phyloP scores from a whole-genome alignment of 106 monocot genomes.

The Ottelia alismoides region DNA sequence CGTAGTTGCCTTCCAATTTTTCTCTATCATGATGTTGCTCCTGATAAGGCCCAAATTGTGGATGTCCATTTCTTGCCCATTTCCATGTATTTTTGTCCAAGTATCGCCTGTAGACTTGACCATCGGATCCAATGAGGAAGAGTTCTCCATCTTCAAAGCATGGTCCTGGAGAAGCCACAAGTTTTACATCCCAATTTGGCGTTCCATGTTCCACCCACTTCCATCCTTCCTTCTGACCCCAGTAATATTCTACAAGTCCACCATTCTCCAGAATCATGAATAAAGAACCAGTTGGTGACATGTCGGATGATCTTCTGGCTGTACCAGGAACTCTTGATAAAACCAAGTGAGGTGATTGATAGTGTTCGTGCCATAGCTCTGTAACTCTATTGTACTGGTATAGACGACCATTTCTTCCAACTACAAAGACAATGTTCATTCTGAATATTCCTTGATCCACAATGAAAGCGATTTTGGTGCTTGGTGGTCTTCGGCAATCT shows the following conservation, averaged over 20 bases:
- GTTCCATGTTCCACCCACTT: slow-evolving; percentile 92
- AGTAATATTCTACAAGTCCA: slow-evolving; percentile 69
- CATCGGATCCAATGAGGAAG: slow-evolving; percentile 75
- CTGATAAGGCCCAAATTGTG: slow-evolving; percentile 9
- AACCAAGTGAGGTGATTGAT: slow-evolving; percentile 72
- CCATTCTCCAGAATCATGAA: slow-evolving; percentile 73
- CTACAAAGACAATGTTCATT: slow-evolving; percentile 56
- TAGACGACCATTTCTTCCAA: slow-evolving; percentile 54
- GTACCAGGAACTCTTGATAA: slow-evolving; percentile 65
- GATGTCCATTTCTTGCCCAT: slow-evolving; percentile 50
- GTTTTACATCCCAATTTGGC: slow-evolving; percentile 33
- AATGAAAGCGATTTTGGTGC: slow-evolving; percentile 60
- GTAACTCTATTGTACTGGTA: slow-evolving; percentile 86
- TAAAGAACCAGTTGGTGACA: slow-evolving; percentile 53
- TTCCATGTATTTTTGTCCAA: slow-evolving; percentile 47
- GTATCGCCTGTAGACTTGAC: slow-evolving; percentile 48
- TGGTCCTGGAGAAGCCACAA: slow-evolving; percentile 62
- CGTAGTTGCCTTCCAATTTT: background rate
- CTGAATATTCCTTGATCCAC: slow-evolving; percentile 68
- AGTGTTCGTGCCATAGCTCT: slow-evolving; percentile 76
- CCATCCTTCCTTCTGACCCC: slow-evolving; percentile 59
- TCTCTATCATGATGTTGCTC: slow-evolving; percentile 2
- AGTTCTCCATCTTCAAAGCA: slow-evolving; percentile 39
- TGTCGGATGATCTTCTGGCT: slow-evolving; percentile 36
- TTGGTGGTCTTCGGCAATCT: slow-evolving; percentile 58